Base-by-base conservation (phyloP, 2,329 filamentous ascomycete species). In the Neoascochyta sp. region DNA sequence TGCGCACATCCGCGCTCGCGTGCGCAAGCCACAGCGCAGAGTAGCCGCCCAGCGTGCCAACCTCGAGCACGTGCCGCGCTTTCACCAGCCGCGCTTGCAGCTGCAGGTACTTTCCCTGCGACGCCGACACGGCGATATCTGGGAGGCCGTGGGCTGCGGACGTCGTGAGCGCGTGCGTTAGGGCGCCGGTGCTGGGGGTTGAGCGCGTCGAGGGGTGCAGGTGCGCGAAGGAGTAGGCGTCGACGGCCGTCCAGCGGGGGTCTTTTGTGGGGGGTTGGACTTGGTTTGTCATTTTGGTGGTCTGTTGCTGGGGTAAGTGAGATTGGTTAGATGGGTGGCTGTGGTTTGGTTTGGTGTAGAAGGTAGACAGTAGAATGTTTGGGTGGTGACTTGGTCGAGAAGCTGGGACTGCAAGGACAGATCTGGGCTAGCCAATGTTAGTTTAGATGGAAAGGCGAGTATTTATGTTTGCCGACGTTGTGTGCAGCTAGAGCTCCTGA, bases 31-130 rank as follows among this genome's bases (percentile, higher is more conserved):
- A 77, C 31, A 76, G 71, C 9, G 69, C 66, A 1, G 66, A 68
- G 50, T 75, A 78, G 6, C 67, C 74, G 9, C 74, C 74, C 15
- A 78, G 50, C 0, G 72, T 76, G 14, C 75, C 75, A 26, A 78
- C 59, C 47, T 79, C 75, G 19, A 78, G 68, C 5, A 57, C 41
- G 24, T 52, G 47, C 31, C 47, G 50, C 12, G 53, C 54, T 15
- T 40, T 43, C 2, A 52, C 28, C 11, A 59, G 34, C 16, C 51
- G 49, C 8, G 54, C 53, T 33, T 60, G 57, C 2, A 61, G 47
- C 20, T 54, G 51, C 11, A 63, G 49, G 42, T 44, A 58, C 32
- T 62, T 63, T 24, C 57, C 58, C 18, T 60, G 56, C 1, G 53
- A 45, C 9, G 50, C 39, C 6, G 55, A 57, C 7, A 62, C 60